These are phyloP conservation scores for Lactifluus piperatus DNA, from an alignment of 768 basidiomycete species.

Conservation along the genomic window DNA sequence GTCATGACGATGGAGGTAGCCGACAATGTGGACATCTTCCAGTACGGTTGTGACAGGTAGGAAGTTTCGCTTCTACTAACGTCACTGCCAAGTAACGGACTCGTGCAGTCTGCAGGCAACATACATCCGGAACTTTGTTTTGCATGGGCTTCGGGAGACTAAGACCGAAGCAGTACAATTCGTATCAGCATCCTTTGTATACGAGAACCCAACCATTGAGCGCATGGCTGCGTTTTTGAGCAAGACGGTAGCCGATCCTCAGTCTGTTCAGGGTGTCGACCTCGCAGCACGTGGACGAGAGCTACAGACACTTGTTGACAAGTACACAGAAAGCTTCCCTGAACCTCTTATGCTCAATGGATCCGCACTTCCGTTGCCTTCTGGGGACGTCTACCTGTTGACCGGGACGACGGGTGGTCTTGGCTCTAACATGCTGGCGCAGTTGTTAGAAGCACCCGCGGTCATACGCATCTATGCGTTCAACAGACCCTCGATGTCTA, in stretches of 20 bases:
- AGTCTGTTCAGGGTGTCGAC: not conserved
- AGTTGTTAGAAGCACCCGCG: slow-evolving; percentile 7
- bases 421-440: slow-evolving; percentile 22
- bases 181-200: slow-evolving; percentile 21
- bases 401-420: slow-evolving; percentile 24
- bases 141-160: slow-evolving; percentile 22
- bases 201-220: slow-evolving; percentile 21
- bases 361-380: not conserved
- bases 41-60: slow-evolving; percentile 35
- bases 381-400: slow-evolving; percentile 17
- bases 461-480: slow-evolving; percentile 23
- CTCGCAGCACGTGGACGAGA: slow-evolving; percentile 11
- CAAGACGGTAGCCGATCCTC: slow-evolving; percentile 2
- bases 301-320: slow-evolving; percentile 20
- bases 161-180: slow-evolving; percentile 9
- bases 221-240: slow-evolving; percentile 16
- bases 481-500: slow-evolving; percentile 16
- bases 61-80: not conserved
- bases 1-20: slow-evolving; percentile 24
- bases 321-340: slow-evolving; percentile 22
- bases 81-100: not conserved
- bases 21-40: slow-evolving; percentile 34
- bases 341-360: not conserved
- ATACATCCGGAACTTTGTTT: slow-evolving; percentile 24
- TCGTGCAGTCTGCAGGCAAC: slow-evolving; percentile 23